Evolutionary conservation across 305 asterid species (phyloP).

Genomic region (Caryopteris hybrid): DNA sequence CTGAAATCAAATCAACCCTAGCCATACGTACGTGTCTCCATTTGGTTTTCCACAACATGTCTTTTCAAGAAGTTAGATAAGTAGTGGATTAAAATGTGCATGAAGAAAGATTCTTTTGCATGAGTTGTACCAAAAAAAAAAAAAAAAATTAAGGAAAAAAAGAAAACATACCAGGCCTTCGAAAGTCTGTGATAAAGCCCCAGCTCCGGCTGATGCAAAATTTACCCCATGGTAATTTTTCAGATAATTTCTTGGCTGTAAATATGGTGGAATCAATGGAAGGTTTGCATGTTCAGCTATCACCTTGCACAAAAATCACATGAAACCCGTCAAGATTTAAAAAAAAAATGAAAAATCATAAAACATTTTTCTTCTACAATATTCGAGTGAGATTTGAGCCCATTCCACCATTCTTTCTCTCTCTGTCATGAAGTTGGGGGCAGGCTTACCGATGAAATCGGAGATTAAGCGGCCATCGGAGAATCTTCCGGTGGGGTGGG

Average conservation of each 20-base stretch:
- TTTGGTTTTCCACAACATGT: too few species aligned
- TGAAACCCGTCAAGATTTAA: neutral
- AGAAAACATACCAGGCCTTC: conserved; percentile 51
- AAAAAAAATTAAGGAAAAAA: too few species aligned
- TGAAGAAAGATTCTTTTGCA: neutral
- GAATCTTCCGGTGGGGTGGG: conserved; percentile 61
- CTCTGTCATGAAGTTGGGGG: too few species aligned
- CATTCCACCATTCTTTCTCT: neutral
- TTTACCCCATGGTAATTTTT: conserved; percentile 34
- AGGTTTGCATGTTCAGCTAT: conserved; percentile 51
- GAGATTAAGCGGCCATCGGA: conserved; percentile 65
- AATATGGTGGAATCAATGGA: conserved; percentile 43
- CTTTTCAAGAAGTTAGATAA: neutral
- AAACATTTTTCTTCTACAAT: too few species aligned
- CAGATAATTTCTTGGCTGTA: conserved; percentile 30
- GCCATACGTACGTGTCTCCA: too few species aligned
- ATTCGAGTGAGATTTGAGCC: neutral
- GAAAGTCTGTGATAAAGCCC: conserved; percentile 55
- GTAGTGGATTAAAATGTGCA: neutral
- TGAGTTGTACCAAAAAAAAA: neutral
- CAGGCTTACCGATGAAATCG: conserved; percentile 64
- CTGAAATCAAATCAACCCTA: too few species aligned
- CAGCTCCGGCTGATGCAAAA: conserved; percentile 82
- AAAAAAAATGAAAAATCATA: neutral
- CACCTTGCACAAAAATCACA: conserved; percentile 20